Evolutionary conservation across 2,329 filamentous ascomycete species (phyloP), one percentile per base, ranked within the genome.

Genomic region (Alternaria alternata): DNA sequence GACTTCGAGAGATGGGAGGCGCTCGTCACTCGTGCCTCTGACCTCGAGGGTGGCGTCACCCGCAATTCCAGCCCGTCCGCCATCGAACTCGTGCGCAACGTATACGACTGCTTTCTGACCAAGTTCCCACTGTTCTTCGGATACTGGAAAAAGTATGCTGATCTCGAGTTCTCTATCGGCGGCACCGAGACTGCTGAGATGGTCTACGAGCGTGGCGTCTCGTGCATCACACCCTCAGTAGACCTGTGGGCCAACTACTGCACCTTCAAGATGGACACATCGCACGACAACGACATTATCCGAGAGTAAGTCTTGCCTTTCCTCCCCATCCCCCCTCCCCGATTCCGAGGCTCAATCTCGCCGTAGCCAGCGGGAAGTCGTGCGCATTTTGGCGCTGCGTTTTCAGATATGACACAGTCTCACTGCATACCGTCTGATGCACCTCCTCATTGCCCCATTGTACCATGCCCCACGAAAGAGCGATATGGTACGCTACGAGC

Each of bases 121-220:
- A 97, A 97, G 76, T 99, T 97, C 67, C 95, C 95, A 3, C 86
- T 98, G 11, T 88, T 98, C 39, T 99, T 98, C 74, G 95, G 94
- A 53, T 99, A 98, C 83, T 99, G 95, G 95, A 98, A 98, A 84
- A 98, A 97, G 79, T 99, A 98, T 85, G 95, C 95, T 74, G 94
- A 98, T 74, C 86, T 96, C 65, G 95, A 99, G 76, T 99, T 99
- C 81, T 93, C 93, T 51, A 97, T 99, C 67, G 93, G 93, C 5
- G 95, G 95, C 18, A 96, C 95, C 5, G 95, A 99, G 83, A 94
- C 94, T 43, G 95, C 95, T 54, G 95, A 98, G 80, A 96, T 97
- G 91, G 93, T 97, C 79, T 99, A 97, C 74, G 95, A 99, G 82
- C 89, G 95, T 78, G 95, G 95, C 68, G 91, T 97, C 73, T 93